Conservation (phyloP, 2,329 filamentous ascomycete species). For the Cladobotryum mycophilum region DNA sequence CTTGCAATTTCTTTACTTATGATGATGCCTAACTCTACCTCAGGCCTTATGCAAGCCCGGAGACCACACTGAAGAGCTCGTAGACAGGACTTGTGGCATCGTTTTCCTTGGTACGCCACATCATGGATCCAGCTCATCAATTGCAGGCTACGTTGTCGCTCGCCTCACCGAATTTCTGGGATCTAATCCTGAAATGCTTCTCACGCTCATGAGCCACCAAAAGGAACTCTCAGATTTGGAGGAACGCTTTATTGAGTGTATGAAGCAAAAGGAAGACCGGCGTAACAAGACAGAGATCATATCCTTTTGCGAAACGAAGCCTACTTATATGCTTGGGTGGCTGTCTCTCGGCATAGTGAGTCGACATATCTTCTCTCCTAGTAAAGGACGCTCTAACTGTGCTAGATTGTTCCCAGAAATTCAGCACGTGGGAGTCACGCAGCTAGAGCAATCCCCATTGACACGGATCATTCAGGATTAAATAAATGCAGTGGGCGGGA, state of each 20-base stretch:
- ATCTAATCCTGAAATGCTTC: conserved; percentile 9
- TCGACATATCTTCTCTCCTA: not conserved
- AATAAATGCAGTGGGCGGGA: conserved; percentile 13
- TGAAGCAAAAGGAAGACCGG: not conserved
- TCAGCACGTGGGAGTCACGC: conserved; percentile 3
- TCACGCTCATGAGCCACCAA: conserved; percentile 5
- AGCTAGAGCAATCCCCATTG: conserved; percentile 1
- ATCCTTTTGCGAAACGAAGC: conserved; percentile 16
- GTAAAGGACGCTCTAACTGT: not conserved
- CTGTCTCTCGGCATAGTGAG: conserved; percentile 13
- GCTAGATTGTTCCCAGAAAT: conserved; percentile 10
- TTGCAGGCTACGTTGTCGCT: conserved; percentile 5
- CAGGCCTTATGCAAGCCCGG: conserved; percentile 1
- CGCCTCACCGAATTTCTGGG: conserved; percentile 11
- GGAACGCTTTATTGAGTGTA: not conserved
- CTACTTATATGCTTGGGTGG: conserved; percentile 12
- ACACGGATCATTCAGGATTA: conserved; percentile 15
- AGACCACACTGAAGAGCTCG: conserved; percentile 1
- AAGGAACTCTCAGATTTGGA: conserved; percentile 6
- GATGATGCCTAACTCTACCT: not conserved
- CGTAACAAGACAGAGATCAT: conserved; percentile 4
- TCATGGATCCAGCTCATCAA: conserved; percentile 6
- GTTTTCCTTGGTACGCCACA: conserved; percentile 17
- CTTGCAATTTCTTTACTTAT: too few species aligned
- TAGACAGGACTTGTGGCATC: conserved; percentile 13